phyloP scores from a whole-genome alignment of 306 rosid genomes.

The Astragalus membranaceus region DNA sequence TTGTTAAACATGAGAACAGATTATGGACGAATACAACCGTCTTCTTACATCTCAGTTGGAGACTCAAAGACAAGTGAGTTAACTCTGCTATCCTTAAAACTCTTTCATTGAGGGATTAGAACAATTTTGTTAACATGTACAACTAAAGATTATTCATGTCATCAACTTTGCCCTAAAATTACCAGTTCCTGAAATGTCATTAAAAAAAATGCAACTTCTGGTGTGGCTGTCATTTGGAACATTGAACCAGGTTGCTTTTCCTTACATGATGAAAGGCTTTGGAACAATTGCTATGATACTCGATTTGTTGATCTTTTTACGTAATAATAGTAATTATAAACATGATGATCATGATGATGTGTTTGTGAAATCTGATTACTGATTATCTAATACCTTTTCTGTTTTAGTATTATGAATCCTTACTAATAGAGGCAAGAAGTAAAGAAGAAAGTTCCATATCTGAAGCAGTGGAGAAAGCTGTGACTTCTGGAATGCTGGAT shows the following conservation, averaged over 20 bases:
- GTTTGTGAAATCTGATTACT: slow-evolving; percentile 7
- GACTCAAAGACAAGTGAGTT: slow-evolving; percentile 81
- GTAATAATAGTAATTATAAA: not conserved
- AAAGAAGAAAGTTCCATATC: slow-evolving; percentile 51
- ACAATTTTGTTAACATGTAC: not conserved
- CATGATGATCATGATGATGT: not conserved
- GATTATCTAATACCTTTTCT: not conserved
- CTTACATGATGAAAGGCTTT: slow-evolving; percentile 3
- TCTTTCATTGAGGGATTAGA: slow-evolving; percentile 3
- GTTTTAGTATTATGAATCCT: slow-evolving; percentile 65
- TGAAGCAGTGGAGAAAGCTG: slow-evolving; percentile 76
- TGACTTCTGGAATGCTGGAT: slow-evolving; percentile 55
- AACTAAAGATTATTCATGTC: slow-evolving; percentile 8
- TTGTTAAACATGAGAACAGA: slow-evolving; percentile 48
- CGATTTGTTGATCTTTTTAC: slow-evolving; percentile 14
- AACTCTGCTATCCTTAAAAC: not conserved
- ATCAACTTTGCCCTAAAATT: not conserved
- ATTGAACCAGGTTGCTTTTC: slow-evolving; percentile 2
- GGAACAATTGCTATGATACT: slow-evolving; percentile 11
- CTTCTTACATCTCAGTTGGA: slow-evolving; percentile 89
- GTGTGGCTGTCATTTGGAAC: not conserved
- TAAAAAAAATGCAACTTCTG: slow-evolving; percentile 7
- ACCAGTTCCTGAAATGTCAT: not conserved
- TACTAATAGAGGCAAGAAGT: slow-evolving; percentile 63
- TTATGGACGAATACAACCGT: slow-evolving; percentile 80